Percentiles rank a stretch among this genome's conserved stretches.
These are phyloP conservation scores for Diaporthe caulivora DNA, from an alignment of 2,329 filamentous ascomycete species.

Conservation along the genomic window DNA sequence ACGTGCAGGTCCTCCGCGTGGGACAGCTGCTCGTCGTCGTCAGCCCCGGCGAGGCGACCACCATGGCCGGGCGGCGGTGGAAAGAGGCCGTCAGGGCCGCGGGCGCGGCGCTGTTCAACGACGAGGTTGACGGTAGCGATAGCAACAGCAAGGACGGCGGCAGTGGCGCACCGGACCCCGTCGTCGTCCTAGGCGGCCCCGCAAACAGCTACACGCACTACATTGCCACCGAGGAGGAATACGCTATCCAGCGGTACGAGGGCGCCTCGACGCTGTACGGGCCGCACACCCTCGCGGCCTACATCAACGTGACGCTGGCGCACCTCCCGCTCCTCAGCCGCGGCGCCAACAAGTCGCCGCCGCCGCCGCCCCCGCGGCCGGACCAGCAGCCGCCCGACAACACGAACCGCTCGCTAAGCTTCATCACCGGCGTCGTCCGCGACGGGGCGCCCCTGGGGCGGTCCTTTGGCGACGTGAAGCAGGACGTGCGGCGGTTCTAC, in stretches of 20 bases:
- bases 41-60: conserved; percentile 88
- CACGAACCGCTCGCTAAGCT: conserved; percentile 78
- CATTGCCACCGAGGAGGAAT: conserved; percentile 84
- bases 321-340: conserved; percentile 75
- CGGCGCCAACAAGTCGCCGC: conserved; percentile 53
- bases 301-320: conserved; percentile 82
- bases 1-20: conserved; percentile 86
- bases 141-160: too few relatives aligned
- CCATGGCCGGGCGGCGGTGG: conserved; percentile 93
- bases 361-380: conserved; percentile 48
- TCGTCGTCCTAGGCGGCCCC: conserved; percentile 89
- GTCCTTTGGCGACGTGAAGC: conserved; percentile 76
- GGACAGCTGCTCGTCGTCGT: conserved; percentile 89
- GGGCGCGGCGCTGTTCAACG: conserved; percentile 58
- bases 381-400: conserved; percentile 79
- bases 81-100: conserved; percentile 73
- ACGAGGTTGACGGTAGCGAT: background rate
- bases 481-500: conserved; percentile 67
- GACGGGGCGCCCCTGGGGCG: conserved; percentile 76
- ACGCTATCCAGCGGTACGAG: conserved; percentile 87
- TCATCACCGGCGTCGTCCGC: conserved; percentile 82
- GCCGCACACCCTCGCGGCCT: conserved; percentile 84
- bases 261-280: conserved; percentile 91
- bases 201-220: conserved; percentile 93
- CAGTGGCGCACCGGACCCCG: conserved; percentile 52